phyloP scores from a whole-genome alignment of 164 flowering plant species.

The Warburgia ugandensis region DNA sequence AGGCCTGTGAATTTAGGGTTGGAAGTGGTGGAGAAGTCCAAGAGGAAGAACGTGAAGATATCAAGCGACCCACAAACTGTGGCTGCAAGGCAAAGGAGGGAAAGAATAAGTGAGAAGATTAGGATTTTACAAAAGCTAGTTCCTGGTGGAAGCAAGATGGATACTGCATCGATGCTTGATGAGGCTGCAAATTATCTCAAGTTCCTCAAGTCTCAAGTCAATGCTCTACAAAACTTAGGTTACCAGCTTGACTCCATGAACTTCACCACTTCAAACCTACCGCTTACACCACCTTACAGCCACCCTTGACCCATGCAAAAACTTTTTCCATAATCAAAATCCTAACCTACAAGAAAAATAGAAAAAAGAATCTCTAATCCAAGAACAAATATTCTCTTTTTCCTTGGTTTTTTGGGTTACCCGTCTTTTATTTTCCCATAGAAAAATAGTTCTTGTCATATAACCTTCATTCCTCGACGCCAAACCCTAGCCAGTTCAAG shows the following conservation, averaged over 20 bases:
- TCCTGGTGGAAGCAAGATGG: slow-evolving; percentile 94
- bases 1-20: slow-evolving; percentile 69
- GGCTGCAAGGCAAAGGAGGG: slow-evolving; percentile 90
- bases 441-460: too few species aligned
- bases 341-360: too few species aligned
- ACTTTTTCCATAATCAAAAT: too few species aligned
- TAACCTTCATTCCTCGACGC: too few species aligned
- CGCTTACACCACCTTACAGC: slow-evolving; percentile 29
- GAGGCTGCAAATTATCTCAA: slow-evolving; percentile 94
- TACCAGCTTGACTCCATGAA: slow-evolving; percentile 28
- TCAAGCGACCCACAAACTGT: slow-evolving; percentile 94
- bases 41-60: slow-evolving; percentile 81
- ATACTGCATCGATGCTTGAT: slow-evolving; percentile 97
- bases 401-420: too few species aligned
- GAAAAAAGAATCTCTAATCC: too few species aligned
- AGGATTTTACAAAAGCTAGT: slow-evolving; percentile 77
- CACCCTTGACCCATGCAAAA: too few species aligned
- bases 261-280: slow-evolving; percentile 20
- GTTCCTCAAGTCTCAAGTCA: slow-evolving; percentile 77
- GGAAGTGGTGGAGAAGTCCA: slow-evolving; percentile 71
- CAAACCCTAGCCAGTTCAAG: too few species aligned
- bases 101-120: slow-evolving; percentile 80
- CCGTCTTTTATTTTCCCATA: too few species aligned
- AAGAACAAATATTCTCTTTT: too few species aligned
- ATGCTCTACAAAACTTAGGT: slow-evolving; percentile 48